Evolutionary conservation across 257 asterid genomes (phyloP).

Genomic region (Orobanche coerulescens): DNA sequence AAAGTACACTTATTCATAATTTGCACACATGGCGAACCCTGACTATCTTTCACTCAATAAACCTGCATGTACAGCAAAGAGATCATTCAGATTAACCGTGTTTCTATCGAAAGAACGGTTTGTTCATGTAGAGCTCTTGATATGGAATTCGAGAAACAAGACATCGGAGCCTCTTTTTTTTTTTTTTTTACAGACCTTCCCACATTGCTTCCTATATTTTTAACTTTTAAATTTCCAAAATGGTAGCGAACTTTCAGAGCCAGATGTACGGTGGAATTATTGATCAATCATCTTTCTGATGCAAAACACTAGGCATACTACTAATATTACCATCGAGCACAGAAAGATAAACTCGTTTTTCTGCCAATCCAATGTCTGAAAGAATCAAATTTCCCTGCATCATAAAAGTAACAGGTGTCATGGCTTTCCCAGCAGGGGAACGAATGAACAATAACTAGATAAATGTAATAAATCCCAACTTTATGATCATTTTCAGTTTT

Average conservation of each 20-base stretch:
- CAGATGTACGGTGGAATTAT: slow-evolving; percentile 34
- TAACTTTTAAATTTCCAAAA: slow-evolving; percentile 26
- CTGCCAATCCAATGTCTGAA: slow-evolving; percentile 91
- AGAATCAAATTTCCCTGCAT: slow-evolving; percentile 83
- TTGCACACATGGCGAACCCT: slow-evolving; percentile 26
- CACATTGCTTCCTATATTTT: slow-evolving; percentile 23
- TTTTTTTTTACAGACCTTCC: slow-evolving; percentile 24
- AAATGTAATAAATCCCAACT: not conserved
- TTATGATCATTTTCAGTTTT: too few species aligned
- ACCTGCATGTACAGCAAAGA: slow-evolving; percentile 85
- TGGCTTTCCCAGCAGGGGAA: too few species aligned
- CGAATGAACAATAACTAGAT: too few species aligned
- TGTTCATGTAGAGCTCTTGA: not conserved
- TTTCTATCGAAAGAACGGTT: not conserved
- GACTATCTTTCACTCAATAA: slow-evolving; percentile 59
- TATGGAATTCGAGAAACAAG: slow-evolving; percentile 5
- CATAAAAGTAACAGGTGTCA: not conserved
- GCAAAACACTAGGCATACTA: slow-evolving; percentile 70
- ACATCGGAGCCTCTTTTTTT: slow-evolving; percentile 22
- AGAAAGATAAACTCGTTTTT: slow-evolving; percentile 85
- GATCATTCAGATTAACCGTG: slow-evolving; percentile 44
- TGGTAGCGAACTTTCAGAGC: slow-evolving; percentile 27
- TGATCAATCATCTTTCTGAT: slow-evolving; percentile 86
- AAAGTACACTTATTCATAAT: too few species aligned
- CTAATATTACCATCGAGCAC: slow-evolving; percentile 87